Evolutionary conservation across 805 yeast genomes (phyloP), one percentile per base, ranked within the genome.

Genomic region (Zygoascus ofunaensis): DNA sequence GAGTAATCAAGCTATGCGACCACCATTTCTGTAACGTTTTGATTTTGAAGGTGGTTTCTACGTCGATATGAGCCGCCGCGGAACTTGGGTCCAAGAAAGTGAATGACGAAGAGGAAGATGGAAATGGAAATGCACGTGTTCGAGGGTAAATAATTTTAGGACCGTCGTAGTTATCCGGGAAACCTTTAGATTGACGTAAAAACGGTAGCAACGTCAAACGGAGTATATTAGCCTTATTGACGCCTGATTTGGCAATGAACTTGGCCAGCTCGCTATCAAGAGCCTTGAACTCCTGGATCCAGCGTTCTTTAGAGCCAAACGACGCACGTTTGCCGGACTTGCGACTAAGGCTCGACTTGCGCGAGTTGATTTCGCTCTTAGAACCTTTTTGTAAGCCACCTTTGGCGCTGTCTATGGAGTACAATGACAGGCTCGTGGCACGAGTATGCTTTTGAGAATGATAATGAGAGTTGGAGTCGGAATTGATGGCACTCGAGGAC

Each of bases 151-250:
- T 12, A 12, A 12, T 8, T 26, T 26, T 26, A 7, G 30, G 30
- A 12, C 30, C 30, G 10, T n/a, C 15, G 5, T 41, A 22, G 7
- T 42, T 45, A 14, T 33, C 41, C 19, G 45, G 51, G 37, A 34
- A 48, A 24, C 52, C 55, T 28, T 45, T 36, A 15, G 52, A 56
- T 14, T 56, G 45, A 2, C 72, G 52, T 19, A 68, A 50, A 47
- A 64, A 65, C 43, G 62, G 71, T 48, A 57, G 68, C 54, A 53
- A 61, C 59, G 55, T 76, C 58, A 46, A 75, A 4, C 72, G 61
- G n/a, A 67, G 55, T 5, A 62, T 57, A 44, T 66, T 68, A 17
- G 69, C 60, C 44, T 57, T 58, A 43, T 55, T 52, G 20, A 59
- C 52, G 12, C 64, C 63, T 22, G 60, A 39, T 19, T 61, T 55